A percentile compares a stretch with the other conserved stretches of the same genome.
Conservation (phyloP, 2,329 filamentous ascomycete genomes). For the Atkinsonella texensis region DNA sequence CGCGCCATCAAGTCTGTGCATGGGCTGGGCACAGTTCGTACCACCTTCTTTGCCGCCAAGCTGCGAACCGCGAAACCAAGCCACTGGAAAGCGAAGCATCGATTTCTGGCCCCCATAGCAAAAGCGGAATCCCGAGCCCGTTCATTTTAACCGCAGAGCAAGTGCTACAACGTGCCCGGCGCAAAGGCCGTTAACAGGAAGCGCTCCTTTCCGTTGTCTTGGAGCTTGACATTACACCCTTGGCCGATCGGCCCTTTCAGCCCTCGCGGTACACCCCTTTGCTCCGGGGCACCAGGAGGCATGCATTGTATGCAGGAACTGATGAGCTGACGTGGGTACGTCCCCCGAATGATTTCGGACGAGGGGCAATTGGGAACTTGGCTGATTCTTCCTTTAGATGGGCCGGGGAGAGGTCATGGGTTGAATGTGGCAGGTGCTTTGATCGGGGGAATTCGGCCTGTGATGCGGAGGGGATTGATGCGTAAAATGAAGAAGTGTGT, state of each 20-base stretch:
- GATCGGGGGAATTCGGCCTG: background rate
- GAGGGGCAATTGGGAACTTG: background rate
- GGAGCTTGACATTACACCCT: background rate
- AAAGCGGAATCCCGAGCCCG: background rate
- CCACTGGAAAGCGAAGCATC: too few relatives aligned
- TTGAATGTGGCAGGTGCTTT: background rate
- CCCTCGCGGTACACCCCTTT: background rate
- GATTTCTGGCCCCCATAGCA: background rate
- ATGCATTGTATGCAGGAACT: background rate
- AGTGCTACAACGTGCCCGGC: background rate
- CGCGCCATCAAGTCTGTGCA: too few relatives aligned
- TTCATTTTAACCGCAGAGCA: background rate
- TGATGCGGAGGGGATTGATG: background rate
- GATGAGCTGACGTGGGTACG: too few relatives aligned
- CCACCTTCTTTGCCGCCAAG: too few relatives aligned
- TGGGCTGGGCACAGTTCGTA: too few relatives aligned
- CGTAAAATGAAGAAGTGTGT: too few relatives aligned
- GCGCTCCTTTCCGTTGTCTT: background rate
- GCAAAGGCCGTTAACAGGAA: background rate
- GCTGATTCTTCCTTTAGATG: background rate
- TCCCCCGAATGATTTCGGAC: background rate
- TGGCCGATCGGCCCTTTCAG: background rate
- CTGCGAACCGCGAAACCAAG: too few relatives aligned
- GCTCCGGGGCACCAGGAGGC: background rate
- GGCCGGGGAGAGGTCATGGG: background rate